phyloP scores from a whole-genome alignment of 805 yeast genomes.

The Saccharomycopsis vini region DNA sequence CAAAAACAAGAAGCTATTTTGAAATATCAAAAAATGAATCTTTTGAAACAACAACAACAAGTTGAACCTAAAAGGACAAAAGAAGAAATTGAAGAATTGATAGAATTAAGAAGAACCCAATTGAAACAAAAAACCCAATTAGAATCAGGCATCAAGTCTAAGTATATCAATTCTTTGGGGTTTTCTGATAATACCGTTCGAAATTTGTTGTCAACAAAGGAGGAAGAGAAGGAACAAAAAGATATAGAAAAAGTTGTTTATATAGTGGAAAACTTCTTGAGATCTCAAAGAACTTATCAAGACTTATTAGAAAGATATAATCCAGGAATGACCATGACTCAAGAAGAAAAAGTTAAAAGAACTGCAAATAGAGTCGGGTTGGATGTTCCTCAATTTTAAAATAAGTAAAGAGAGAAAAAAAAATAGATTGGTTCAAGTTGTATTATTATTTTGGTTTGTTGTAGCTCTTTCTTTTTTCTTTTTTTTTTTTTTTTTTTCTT shows the following conservation, averaged over 20 bases:
- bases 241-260: slow-evolving; percentile 32
- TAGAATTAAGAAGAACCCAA: not conserved
- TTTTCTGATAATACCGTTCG: not conserved
- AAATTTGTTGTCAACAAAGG: not conserved
- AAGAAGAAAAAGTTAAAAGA: slow-evolving; percentile 64
- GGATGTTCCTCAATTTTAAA: slow-evolving; percentile 40
- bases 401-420: not conserved
- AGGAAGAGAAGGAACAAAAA: slow-evolving; percentile 1
- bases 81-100: not conserved
- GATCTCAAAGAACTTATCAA: slow-evolving; percentile 67
- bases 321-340: slow-evolving; percentile 71
- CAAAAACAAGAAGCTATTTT: slow-evolving; percentile 39
- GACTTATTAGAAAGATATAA: slow-evolving; percentile 79
- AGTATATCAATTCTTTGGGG: slow-evolving; percentile 3
- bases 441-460: too few species aligned
- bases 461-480: too few species aligned
- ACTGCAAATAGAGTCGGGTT: slow-evolving; percentile 90
- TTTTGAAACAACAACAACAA: slow-evolving; percentile 33
- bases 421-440: too few species aligned
- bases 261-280: slow-evolving; percentile 57
- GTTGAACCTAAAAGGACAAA: slow-evolving; percentile 3
- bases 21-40: slow-evolving; percentile 41
- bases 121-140: not conserved
- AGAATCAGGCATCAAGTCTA: too few species aligned
- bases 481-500: too few species aligned